phyloP scores from a whole-genome alignment of 805 yeast genomes.

The Metschnikowia noctiluminum region DNA sequence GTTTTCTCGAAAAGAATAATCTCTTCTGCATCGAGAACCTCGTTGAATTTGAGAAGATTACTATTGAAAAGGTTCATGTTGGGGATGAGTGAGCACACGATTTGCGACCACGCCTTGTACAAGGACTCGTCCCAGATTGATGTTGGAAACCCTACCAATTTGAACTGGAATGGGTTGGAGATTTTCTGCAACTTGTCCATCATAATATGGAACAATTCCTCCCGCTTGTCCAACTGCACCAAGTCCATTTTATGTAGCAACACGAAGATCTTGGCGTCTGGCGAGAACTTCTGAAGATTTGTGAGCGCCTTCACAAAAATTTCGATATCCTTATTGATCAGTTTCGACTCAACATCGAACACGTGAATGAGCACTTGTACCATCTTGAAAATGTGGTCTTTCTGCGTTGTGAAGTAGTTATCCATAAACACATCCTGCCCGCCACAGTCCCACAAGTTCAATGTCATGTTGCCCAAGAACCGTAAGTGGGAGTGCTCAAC shows the following conservation, averaged over 20 bases:
- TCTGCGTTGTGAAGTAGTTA: slow-evolving; percentile 81
- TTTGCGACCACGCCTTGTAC: slow-evolving; percentile 95
- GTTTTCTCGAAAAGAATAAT: slow-evolving; percentile 90
- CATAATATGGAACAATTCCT: slow-evolving; percentile 79
- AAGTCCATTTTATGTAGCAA: slow-evolving; percentile 94
- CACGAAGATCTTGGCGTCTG: slow-evolving; percentile 88
- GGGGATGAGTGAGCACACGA: slow-evolving; percentile 92
- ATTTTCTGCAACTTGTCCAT: slow-evolving; percentile 76
- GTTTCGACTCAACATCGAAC: slow-evolving; percentile 91
- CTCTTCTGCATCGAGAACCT: slow-evolving; percentile 78
- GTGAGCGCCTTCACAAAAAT: slow-evolving; percentile 82
- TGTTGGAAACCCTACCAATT: slow-evolving; percentile 83
- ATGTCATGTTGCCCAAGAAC: slow-evolving; percentile 90
- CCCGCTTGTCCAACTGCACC: slow-evolving; percentile 81
- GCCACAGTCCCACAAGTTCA: slow-evolving; percentile 97
- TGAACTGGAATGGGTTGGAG: slow-evolving; percentile 62
- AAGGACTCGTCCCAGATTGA: slow-evolving; percentile 96
- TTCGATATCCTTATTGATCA: slow-evolving; percentile 88
- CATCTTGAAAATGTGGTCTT: slow-evolving; percentile 90
- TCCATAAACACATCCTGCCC: slow-evolving; percentile 97
- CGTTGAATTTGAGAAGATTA: slow-evolving; percentile 68
- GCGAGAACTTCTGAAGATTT: slow-evolving; percentile 78
- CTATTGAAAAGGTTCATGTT: slow-evolving; percentile 79
- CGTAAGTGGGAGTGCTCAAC: slow-evolving; percentile 96
- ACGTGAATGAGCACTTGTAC: slow-evolving; percentile 95